Evolutionary conservation across 352 stramenopile genomes (phyloP).

Genomic region (Thalassiosira allenii): DNA sequence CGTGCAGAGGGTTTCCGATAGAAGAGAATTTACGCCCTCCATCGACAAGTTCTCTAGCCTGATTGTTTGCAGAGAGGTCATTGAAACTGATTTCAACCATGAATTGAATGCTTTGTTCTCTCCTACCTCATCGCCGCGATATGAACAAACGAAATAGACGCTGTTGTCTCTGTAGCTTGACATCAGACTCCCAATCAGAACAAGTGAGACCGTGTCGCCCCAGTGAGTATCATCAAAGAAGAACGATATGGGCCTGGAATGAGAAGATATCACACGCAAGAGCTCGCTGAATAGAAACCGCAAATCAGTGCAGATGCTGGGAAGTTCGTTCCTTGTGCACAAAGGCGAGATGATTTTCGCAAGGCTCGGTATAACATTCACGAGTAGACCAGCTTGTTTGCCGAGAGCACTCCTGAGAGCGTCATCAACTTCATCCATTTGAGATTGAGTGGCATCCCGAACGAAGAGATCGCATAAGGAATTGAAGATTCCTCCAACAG

Average conservation of each 20-base stretch:
- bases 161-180: background rate
- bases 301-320: too few species aligned
- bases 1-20: constrained; percentile 9
- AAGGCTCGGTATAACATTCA: constrained; percentile 10
- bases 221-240: constrained; percentile 3
- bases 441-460: constrained; percentile 5
- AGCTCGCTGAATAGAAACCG: too few species aligned
- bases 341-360: too few species aligned
- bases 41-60: constrained; percentile 21
- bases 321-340: too few species aligned
- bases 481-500: constrained; percentile 28
- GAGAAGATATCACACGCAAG: too few species aligned
- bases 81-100: constrained; percentile 22
- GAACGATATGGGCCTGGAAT: background rate
- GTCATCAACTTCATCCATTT: constrained; percentile 22
- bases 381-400: constrained; percentile 20
- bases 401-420: constrained; percentile 19
- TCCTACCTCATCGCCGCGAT: constrained; percentile 15
- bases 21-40: constrained; percentile 25
- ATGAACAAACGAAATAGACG: constrained; percentile 3
- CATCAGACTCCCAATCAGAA: constrained; percentile 4
- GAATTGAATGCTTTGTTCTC: background rate
- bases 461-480: constrained; percentile 23
- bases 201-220: background rate
- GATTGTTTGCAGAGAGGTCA: constrained; percentile 24